Evolutionary conservation across 768 basidiomycete genomes (phyloP).

Genomic region (Termitomyces sp.): DNA sequence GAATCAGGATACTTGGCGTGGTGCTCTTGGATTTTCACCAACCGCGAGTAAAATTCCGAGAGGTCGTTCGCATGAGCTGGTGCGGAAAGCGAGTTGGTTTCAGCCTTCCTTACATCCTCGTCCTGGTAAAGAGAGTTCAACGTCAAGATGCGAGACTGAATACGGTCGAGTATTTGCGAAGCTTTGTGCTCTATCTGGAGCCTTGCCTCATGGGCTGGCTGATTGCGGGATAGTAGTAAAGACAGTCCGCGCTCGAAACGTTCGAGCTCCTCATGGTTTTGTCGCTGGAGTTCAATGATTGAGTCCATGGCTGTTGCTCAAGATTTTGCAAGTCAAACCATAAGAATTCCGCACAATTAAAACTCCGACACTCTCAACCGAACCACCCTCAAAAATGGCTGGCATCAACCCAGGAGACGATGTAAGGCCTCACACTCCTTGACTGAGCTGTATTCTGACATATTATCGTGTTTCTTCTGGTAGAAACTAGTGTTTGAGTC

Average conservation of each 20-base stretch:
- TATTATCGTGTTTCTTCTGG: neutral
- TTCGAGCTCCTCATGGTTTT: constrained; percentile 94
- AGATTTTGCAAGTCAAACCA: constrained; percentile 13
- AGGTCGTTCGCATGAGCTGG: constrained; percentile 64
- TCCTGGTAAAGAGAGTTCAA: constrained; percentile 77
- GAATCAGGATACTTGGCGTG: constrained; percentile 94
- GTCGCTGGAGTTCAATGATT: constrained; percentile 88
- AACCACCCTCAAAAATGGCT: constrained; percentile 55
- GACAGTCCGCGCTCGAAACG: constrained; percentile 85
- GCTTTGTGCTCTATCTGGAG: constrained; percentile 86
- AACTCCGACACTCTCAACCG: constrained; percentile 50
- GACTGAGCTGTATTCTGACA: constrained; percentile 4
- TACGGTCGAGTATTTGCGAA: constrained; percentile 81
- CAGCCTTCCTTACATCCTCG: constrained; percentile 62
- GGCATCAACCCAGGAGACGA: constrained; percentile 87
- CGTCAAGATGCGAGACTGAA: constrained; percentile 59
- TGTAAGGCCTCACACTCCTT: constrained; percentile 31
- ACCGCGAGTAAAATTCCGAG: constrained; percentile 92
- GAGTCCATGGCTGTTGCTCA: constrained; percentile 70
- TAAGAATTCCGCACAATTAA: constrained; percentile 28
- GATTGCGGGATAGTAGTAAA: constrained; percentile 68
- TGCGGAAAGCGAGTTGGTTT: constrained; percentile 58
- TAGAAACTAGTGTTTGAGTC: constrained; percentile 95
- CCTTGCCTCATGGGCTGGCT: constrained; percentile 53
- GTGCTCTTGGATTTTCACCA: constrained; percentile 95